Evolutionary conservation across 1,284 basidiomycete genomes (phyloP).

Genomic region (Leccinum pachyderme): DNA sequence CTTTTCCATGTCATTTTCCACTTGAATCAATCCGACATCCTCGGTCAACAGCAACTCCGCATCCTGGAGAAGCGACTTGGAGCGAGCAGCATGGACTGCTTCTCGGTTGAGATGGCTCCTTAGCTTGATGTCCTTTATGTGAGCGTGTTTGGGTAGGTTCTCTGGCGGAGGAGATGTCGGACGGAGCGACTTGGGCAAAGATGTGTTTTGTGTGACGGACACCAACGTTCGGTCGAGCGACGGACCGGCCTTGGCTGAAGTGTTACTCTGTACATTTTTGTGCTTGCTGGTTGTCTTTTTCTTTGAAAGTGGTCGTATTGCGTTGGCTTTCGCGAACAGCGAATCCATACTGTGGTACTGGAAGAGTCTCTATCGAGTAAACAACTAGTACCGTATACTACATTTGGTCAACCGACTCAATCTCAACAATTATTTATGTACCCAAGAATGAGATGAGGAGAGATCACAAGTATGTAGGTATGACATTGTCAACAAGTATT

Average conservation of each 20-base stretch:
- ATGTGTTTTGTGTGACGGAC: slow-evolving; percentile 57
- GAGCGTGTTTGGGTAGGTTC: slow-evolving; percentile 46
- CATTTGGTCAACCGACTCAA: no score
- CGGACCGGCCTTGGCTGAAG: slow-evolving; percentile 18
- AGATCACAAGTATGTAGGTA: slow-evolving; percentile 10
- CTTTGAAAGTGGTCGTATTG: slow-evolving; percentile 49
- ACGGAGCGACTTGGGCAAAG: slow-evolving; percentile 62
- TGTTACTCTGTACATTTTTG: slow-evolving; percentile 5
- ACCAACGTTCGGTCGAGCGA: slow-evolving; percentile 52
- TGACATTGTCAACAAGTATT: neutral
- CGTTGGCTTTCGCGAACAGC: slow-evolving; percentile 68
- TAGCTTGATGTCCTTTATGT: slow-evolving; percentile 77
- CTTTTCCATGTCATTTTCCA: slow-evolving; percentile 77
- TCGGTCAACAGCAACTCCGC: slow-evolving; percentile 62
- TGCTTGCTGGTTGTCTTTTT: slow-evolving; percentile 34
- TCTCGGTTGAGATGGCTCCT: slow-evolving; percentile 65
- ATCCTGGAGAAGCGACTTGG: slow-evolving; percentile 62
- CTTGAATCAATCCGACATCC: slow-evolving; percentile 69
- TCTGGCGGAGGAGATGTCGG: slow-evolving; percentile 42
- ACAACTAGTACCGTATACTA: no score
- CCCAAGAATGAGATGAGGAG: neutral
- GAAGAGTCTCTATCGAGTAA: neutral
- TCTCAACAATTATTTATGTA: neutral
- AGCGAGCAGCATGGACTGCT: slow-evolving; percentile 52
- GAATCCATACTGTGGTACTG: slow-evolving; percentile 53